Base-by-base conservation (phyloP, 2,329 filamentous ascomycete genomes). In the Xylaria sp. region DNA sequence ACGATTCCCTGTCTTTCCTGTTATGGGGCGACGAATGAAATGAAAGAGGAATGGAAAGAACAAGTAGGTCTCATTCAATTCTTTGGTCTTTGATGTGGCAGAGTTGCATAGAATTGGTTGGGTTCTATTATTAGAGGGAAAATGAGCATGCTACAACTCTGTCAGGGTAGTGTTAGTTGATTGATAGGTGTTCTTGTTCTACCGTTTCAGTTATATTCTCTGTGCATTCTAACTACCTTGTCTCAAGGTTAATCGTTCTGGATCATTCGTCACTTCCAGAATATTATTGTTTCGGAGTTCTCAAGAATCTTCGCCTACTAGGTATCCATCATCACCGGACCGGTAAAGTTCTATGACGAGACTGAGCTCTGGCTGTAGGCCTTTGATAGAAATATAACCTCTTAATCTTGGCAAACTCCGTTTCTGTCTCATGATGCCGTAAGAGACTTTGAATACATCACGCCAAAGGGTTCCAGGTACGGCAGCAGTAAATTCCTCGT, bases 351-450 rank as follows among this genome's bases (percentile, higher is more conserved):
- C 66, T 25, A 67, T 34, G 12, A 70, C 39, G 2, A 67, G 53
- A 36, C 65, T 15, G 6, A 66, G 23, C 10, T 15, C 2, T 5
- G 68, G 55, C 18, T 6, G 5, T 18, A 46, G 1, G n/a, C 69
- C 66, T 25, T 39, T 3, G 65, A 63, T 18, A 71, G 63, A 50
- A 69, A 69, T n/a, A 65, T 46, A 69, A 48, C 13, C 58, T 57
- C 36, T 67, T 59, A 3, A 73, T 60, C 30, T 55, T 65, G 3
- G 71, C 70, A 23, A 45, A n/a, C 0, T 60, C 66, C 13, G 48
- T 68, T 1, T 64, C 62, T 3, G 20, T 30, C 28, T 60, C n/a
- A 18, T 71, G 48, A 8, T 67, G 2, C 4, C 20, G 10, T 23
- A 72, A 15, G 5, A 73, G 48, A 5, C 32, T 18, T 18, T 32